Evolutionary conservation across 306 rosid genomes (phyloP), one percentile per base, ranked within the genome.

Genomic region (Ormosia semicastrata): DNA sequence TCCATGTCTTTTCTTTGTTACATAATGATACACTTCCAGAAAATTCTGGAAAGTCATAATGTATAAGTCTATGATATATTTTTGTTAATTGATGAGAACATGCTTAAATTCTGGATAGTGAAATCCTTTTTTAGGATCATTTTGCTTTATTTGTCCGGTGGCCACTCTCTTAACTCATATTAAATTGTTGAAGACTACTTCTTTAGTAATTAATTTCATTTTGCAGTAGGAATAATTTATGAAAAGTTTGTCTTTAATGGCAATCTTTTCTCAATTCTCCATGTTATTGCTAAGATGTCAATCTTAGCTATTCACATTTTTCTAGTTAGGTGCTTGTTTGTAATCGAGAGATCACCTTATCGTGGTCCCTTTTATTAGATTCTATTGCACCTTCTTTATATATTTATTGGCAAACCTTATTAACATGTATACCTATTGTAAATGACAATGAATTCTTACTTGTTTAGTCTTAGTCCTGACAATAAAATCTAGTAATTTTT

Each of bases 81-180:
- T 77, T 43, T 72, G 8, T 58, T 57, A 49, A 58, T 66, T 77
- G 62, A 78, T 72, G 57, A 78, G 58, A 65, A 29, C 7, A 41
- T 80, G 73, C 39, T 86, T 89, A 73, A 84, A 86, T 83, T 77
- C 24, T 24, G 1, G 24, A 24, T 24, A 24, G 24, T 24, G 24
- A 24, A 24, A 24, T 24, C 24, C 24, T 24, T 24, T 24, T 24
- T 24, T 24, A 24, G 24, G 24, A 24, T 24, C 24, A 24, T 24
- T 24, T 24, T 24, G 24, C 24, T 24, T 24, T 24, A 24, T 24
- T 24, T 24, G 24, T 24, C 24, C 24, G 24, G 24, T 24, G 24
- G 24, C 24, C 24, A 24, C 24, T 24, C 24, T 24, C 24, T 24
- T 24, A 24, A 24, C 1, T 24, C 1, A 24, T 24, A 0, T 24